phyloP scores from a whole-genome alignment of 306 rosid genomes.

The Alnus glutinosa region DNA sequence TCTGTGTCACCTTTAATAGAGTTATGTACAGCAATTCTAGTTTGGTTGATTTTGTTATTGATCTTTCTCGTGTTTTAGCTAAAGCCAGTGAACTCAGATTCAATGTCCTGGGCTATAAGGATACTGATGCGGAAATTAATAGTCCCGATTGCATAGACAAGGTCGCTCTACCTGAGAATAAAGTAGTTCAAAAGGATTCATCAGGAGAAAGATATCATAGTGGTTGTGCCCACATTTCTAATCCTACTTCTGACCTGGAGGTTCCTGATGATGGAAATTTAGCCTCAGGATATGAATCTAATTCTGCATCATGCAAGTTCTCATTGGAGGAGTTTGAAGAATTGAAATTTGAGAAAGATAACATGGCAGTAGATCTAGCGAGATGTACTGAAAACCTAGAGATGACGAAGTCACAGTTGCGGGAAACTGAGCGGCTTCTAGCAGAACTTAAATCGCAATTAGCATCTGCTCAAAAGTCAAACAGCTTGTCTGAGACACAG shows the following conservation, averaged over 20 bases:
- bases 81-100: conserved; percentile 77
- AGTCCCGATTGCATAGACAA: conserved; percentile 98
- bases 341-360: conserved; percentile 73
- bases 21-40: conserved; percentile 49
- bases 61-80: conserved; percentile 72
- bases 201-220: conserved; percentile 58
- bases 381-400: conserved; percentile 70
- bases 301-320: conserved; percentile 42
- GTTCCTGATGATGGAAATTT: conserved; percentile 83
- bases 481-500: conserved; percentile 92
- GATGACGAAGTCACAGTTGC: conserved; percentile 66
- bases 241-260: conserved; percentile 68
- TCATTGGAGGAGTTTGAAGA: conserved; percentile 64
- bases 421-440: conserved; percentile 84
- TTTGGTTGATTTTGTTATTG: conserved; percentile 71
- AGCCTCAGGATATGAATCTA: conserved; percentile 48
- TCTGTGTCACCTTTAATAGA: conserved; percentile 60
- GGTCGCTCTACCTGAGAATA: conserved; percentile 87
- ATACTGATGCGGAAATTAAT: conserved; percentile 57
- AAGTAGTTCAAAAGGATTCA: conserved; percentile 56
- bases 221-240: conserved; percentile 55
- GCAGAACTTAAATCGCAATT: conserved; percentile 77
- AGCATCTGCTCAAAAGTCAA: conserved; percentile 73
- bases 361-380: conserved; percentile 54
- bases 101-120: conserved; percentile 68